Percentiles rank a stretch among this genome's conserved stretches.
Evolutionary conservation across 2,329 filamentous ascomycete genomes (phyloP).

Genomic region (Trichoderma sp.): DNA sequence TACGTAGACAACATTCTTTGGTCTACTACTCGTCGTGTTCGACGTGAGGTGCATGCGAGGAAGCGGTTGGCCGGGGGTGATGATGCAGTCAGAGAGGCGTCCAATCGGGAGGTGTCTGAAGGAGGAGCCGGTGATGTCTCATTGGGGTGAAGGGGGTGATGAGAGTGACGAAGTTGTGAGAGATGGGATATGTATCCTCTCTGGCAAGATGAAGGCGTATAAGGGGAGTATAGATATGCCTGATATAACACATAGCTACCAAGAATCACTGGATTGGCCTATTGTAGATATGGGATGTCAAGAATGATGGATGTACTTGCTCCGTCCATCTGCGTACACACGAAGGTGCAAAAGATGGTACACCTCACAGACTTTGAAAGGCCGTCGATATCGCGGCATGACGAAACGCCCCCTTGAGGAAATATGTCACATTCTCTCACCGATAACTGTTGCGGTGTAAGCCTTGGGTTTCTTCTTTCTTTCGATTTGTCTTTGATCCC

Average conservation of each 20-base stretch:
- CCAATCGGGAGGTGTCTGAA: conserved; percentile 3
- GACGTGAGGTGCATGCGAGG: not conserved
- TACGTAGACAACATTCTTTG: no score
- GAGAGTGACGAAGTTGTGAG: not conserved
- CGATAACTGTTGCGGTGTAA: conserved; percentile 2
- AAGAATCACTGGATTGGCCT: no score
- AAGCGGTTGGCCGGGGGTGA: no score
- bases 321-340: not conserved
- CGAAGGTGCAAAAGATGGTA: not conserved
- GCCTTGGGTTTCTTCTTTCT: not conserved
- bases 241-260: no score
- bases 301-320: not conserved
- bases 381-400: not conserved
- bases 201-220: no score
- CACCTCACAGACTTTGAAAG: no score
- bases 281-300: no score
- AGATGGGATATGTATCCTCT: not conserved
- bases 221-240: not conserved
- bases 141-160: not conserved
- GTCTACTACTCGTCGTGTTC: not conserved
- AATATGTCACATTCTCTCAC: not conserved
- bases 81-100: not conserved
- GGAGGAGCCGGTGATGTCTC: conserved; percentile 1
- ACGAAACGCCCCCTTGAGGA: not conserved
- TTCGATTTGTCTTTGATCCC: not conserved